Evolutionary conservation across 2,329 filamentous ascomycete species (phyloP).

Genomic region (Parastagonospora avenae): DNA sequence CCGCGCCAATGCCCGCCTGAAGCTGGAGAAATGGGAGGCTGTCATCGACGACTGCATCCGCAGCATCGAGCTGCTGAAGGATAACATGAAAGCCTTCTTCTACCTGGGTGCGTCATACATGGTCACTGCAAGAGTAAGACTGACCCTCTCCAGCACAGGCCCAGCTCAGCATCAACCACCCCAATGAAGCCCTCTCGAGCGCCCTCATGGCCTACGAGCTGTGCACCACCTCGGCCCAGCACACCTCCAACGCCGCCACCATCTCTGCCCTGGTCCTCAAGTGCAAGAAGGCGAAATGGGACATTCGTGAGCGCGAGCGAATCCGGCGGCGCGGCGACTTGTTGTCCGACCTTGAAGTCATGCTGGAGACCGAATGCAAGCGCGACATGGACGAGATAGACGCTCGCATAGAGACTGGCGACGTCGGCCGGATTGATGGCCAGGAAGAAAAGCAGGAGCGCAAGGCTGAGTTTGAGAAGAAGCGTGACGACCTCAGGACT

Average conservation of each 20-base stretch:
- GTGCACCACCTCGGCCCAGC: constrained; percentile 61
- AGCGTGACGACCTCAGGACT: constrained; percentile 51
- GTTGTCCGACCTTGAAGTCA: constrained; percentile 62
- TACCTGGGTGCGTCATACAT: constrained; percentile 60
- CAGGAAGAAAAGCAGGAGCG: constrained; percentile 57
- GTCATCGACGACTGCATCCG: constrained; percentile 78
- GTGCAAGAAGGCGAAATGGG: constrained; percentile 88
- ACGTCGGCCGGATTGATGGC: constrained; percentile 52
- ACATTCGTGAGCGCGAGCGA: constrained; percentile 69
- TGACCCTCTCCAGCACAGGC: constrained; percentile 66
- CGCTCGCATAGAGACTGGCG: constrained; percentile 38
- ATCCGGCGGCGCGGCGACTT: constrained; percentile 62
- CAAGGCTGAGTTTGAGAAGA: constrained; percentile 43
- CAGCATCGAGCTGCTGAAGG: constrained; percentile 70
- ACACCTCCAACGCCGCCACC: constrained; percentile 70
- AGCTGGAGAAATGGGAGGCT: constrained; percentile 72
- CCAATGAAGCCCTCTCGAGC: constrained; percentile 72
- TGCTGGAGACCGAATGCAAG: constrained; percentile 42
- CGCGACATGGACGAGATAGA: constrained; percentile 47
- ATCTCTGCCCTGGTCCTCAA: constrained; percentile 76
- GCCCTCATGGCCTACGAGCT: constrained; percentile 75
- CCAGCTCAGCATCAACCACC: constrained; percentile 73
- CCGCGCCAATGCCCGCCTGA: constrained; percentile 80
- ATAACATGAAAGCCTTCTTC: constrained; percentile 80
- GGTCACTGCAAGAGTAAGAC: background rate